Percentiles rank a stretch among this genome's conserved stretches.
phyloP scores from a whole-genome alignment of 352 stramenopile genomes.

The Globisporangium splendens region DNA sequence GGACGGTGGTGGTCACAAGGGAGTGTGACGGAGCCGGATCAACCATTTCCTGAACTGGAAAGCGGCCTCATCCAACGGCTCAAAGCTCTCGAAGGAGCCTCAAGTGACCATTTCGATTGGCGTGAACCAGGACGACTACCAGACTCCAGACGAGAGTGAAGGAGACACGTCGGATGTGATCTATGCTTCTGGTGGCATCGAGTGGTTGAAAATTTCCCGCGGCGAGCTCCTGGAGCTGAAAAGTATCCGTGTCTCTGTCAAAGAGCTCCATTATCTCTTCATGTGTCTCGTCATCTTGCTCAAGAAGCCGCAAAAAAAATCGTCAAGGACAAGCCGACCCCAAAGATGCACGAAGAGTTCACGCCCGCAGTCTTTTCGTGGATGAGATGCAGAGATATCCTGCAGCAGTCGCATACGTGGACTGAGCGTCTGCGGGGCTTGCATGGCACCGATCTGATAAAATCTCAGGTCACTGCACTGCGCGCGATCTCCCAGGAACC shows the following conservation, averaged over 20 bases:
- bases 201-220: slow-evolving; percentile 63
- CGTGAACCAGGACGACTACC: slow-evolving; percentile 23
- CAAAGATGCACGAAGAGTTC: slow-evolving; percentile 48
- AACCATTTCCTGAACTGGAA: slow-evolving; percentile 63
- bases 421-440: slow-evolving; percentile 35
- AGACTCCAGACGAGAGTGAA: slow-evolving; percentile 7
- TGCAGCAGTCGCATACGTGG: slow-evolving; percentile 51
- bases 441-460: slow-evolving; percentile 29
- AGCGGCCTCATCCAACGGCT: slow-evolving; percentile 1
- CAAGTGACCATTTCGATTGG: slow-evolving; percentile 11
- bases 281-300: slow-evolving; percentile 75
- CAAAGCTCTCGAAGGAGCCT: not conserved
- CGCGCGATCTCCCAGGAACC: slow-evolving; percentile 64
- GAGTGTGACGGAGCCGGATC: slow-evolving; percentile 49
- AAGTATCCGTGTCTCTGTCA: slow-evolving; percentile 54
- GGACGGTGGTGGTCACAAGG: slow-evolving; percentile 47
- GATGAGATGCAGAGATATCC: slow-evolving; percentile 48
- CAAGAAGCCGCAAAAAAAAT: slow-evolving; percentile 41
- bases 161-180: slow-evolving; percentile 10
- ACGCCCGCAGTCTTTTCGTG: slow-evolving; percentile 60
- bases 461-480: slow-evolving; percentile 45
- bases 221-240: slow-evolving; percentile 67
- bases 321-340: slow-evolving; percentile 28
- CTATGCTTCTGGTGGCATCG: slow-evolving; percentile 30
- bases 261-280: slow-evolving; percentile 75